phyloP scores from a whole-genome alignment of 2,329 filamentous ascomycete genomes.

The Trematosphaeria pertusa region DNA sequence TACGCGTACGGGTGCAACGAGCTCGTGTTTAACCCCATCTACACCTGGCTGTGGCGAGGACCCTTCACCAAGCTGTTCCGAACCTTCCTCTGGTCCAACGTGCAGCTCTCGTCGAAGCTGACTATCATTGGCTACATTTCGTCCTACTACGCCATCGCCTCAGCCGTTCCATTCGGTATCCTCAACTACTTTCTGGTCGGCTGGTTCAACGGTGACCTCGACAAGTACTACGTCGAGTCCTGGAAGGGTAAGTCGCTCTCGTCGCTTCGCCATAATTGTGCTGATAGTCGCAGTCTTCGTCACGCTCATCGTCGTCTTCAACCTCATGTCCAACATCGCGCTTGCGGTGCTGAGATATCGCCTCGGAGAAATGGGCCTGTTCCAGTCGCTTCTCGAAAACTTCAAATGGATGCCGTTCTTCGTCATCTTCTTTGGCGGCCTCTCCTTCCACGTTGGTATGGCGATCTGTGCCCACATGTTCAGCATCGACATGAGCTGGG shows the following conservation, averaged over 20 bases:
- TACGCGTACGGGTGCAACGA: constrained; percentile 73
- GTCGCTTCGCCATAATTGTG: neutral
- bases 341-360: constrained; percentile 69
- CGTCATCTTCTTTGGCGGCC: constrained; percentile 79
- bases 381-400: constrained; percentile 62
- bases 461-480: constrained; percentile 83
- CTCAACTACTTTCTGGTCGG: constrained; percentile 74
- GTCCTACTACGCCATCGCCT: constrained; percentile 73
- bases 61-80: constrained; percentile 71
- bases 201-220: constrained; percentile 74
- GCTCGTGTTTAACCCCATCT: constrained; percentile 71
- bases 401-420: constrained; percentile 70
- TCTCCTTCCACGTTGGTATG: constrained; percentile 79
- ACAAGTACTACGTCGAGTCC: constrained; percentile 79
- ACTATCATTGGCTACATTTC: constrained; percentile 73
- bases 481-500: constrained; percentile 84
- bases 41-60: constrained; percentile 65
- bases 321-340: constrained; percentile 63
- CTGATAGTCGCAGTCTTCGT: constrained; percentile 62
- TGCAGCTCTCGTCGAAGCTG: constrained; percentile 69
- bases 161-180: constrained; percentile 68
- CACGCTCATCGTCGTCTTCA: constrained; percentile 69
- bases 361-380: constrained; percentile 60
- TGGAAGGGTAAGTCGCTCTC: constrained; percentile 58
- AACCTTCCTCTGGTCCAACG: constrained; percentile 65